Evolutionary conservation across 768 basidiomycete genomes (phyloP).

Genomic region (Mycena rebaudengoi): DNA sequence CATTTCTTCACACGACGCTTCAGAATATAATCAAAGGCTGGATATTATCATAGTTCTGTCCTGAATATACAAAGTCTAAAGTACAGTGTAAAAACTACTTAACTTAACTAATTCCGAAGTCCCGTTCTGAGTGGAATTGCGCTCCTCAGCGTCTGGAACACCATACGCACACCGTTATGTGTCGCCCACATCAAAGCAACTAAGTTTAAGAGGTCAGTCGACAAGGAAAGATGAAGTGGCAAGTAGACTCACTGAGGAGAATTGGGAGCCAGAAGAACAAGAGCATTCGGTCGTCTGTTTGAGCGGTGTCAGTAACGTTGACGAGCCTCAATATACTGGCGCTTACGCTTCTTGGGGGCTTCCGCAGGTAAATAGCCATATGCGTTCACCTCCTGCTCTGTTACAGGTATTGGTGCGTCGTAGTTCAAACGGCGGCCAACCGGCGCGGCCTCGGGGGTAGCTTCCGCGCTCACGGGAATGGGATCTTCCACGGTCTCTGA

Average conservation of each 20-base stretch:
- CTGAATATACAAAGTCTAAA: not conserved
- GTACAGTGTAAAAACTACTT: slow-evolving; percentile 22
- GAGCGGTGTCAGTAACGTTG: slow-evolving; percentile 21
- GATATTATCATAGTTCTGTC: no score
- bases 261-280: slow-evolving; percentile 89
- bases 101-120: slow-evolving; percentile 45
- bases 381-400: slow-evolving; percentile 74
- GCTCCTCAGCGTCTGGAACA: slow-evolving; percentile 57
- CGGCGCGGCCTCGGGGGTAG: slow-evolving; percentile 27
- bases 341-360: slow-evolving; percentile 75
- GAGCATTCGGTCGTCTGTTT: slow-evolving; percentile 84
- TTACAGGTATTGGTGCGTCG: slow-evolving; percentile 54
- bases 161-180: slow-evolving; percentile 62
- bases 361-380: slow-evolving; percentile 70
- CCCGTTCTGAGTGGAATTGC: slow-evolving; percentile 55
- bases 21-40: no score
- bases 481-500: slow-evolving; percentile 13
- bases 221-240: not conserved
- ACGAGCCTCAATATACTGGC: not conserved
- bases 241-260: slow-evolving; percentile 67
- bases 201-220: slow-evolving; percentile 31
- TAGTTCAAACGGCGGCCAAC: slow-evolving; percentile 56
- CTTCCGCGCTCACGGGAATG: slow-evolving; percentile 14
- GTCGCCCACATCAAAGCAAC: slow-evolving; percentile 72
- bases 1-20: no score